Base-by-base conservation (phyloP, 805 yeast species). In the Wickerhamiella australiensis region DNA sequence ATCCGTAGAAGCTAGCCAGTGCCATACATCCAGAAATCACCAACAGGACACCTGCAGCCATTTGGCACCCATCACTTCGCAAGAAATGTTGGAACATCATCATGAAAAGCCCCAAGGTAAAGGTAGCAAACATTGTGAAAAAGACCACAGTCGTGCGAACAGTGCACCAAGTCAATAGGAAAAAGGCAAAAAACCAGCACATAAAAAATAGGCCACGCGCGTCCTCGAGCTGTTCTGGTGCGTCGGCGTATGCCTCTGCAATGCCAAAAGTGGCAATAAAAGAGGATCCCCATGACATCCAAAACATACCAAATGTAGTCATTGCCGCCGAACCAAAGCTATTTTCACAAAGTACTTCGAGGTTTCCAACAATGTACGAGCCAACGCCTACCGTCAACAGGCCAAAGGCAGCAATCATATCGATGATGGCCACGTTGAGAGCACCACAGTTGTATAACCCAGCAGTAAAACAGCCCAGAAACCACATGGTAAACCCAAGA, bases 41-140 rank as follows among this genome's bases (percentile, higher is more conserved):
- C 26, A 85, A 84, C 42, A 77, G 61, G 29, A 72, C 74, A 51
- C 85, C 86, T 52, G 80, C 85, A 17, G 81, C 85, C 61, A 68
- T 70, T 9, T 68, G 63, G 42, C 71, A 64, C 25, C 66, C 67
- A 21, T 57, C 60, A 21, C 63, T 67, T 9, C 23, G 26, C 2
- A 74, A 56, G 49, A 79, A 71, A 49, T 75, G 72, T 25, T 78
- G 79, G 47, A 71, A 67, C 0, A 76, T 67, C 46, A 80, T 65
- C 38, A 80, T 62, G 40, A 79, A 53, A 64, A 77, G 80, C 1
- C 84, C 76, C 3, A 78, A 42, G 18, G 67, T 69, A 47, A 81
- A 67, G 50, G 70, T 61, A 62, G 76, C 68, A 57, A 79, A 78
- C 58, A 80, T 68, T 2, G 68, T 52, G 58, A 77, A 76, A 67